A percentile compares a stretch with the other conserved stretches of the same genome.
Evolutionary conservation across 1,139 yeast genomes (phyloP).

Genomic region (Kurtzmaniella natalensis): DNA sequence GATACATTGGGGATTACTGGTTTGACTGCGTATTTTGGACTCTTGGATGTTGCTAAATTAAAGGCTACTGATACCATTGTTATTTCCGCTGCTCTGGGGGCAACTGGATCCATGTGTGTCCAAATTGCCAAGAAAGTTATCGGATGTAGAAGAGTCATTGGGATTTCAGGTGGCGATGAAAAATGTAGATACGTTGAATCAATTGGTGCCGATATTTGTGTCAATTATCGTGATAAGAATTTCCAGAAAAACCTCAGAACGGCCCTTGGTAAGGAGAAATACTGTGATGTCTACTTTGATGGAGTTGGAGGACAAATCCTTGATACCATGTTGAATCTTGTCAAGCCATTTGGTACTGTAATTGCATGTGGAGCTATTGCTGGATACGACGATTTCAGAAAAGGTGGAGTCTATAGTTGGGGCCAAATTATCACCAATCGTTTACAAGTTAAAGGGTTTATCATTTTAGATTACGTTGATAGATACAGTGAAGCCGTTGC

Average conservation of each 20-base stretch:
- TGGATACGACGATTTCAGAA: slow-evolving; percentile 21
- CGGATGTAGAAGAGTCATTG: slow-evolving; percentile 25
- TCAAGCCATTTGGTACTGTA: slow-evolving; percentile 19
- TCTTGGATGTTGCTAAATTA: slow-evolving; percentile 21
- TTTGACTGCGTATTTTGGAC: slow-evolving; percentile 27
- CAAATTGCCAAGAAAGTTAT: slow-evolving; percentile 27
- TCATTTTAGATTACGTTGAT: slow-evolving; percentile 16
- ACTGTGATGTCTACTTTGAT: slow-evolving; percentile 19
- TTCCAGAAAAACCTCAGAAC: slow-evolving; percentile 11
- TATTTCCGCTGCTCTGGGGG: slow-evolving; percentile 31
- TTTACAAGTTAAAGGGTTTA: slow-evolving; percentile 18
- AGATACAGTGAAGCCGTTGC: slow-evolving; percentile 11
- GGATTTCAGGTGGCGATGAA: slow-evolving; percentile 26
- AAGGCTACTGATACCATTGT: slow-evolving; percentile 23
- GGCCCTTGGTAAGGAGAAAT: slow-evolving; percentile 15
- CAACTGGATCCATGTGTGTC: slow-evolving; percentile 28
- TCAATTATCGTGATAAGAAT: slow-evolving; percentile 19
- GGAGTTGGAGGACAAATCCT: slow-evolving; percentile 22
- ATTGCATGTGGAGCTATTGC: slow-evolving; percentile 29
- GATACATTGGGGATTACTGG: slow-evolving; percentile 38
- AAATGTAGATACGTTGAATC: slow-evolving; percentile 27
- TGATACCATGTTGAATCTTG: slow-evolving; percentile 16
- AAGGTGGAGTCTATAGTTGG: slow-evolving; percentile 18
- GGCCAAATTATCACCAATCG: slow-evolving; percentile 22
- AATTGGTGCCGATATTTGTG: slow-evolving; percentile 26